phyloP scores from a whole-genome alignment of 2,329 filamentous ascomycete species.

The Huntiella bhutanensis region DNA sequence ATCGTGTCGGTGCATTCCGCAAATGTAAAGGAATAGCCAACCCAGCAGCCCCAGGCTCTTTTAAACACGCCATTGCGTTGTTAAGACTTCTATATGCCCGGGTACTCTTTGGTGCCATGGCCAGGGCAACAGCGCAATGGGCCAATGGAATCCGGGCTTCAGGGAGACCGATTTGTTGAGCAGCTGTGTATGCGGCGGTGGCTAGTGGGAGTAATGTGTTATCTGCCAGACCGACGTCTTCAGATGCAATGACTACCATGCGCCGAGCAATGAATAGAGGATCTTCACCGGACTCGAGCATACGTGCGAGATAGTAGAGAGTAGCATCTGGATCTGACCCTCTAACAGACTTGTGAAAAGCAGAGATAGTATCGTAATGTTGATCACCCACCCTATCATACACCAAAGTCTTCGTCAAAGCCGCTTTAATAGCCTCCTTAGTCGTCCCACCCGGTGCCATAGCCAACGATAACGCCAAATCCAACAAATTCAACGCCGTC shows the following conservation, averaged over 20 bases:
- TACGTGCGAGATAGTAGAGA: slow-evolving; percentile 85
- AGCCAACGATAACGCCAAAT: slow-evolving; percentile 67
- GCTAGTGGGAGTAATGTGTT: slow-evolving; percentile 67
- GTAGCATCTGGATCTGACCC: slow-evolving; percentile 74
- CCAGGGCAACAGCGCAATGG: slow-evolving; percentile 67
- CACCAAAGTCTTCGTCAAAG: slow-evolving; percentile 78
- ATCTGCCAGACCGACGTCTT: slow-evolving; percentile 84
- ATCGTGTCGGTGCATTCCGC: slow-evolving; percentile 72
- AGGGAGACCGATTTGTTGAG: slow-evolving; percentile 86
- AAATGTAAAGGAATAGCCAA: slow-evolving; percentile 74
- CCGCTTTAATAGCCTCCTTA: slow-evolving; percentile 56
- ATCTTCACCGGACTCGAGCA: slow-evolving; percentile 90
- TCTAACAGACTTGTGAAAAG: slow-evolving; percentile 88
- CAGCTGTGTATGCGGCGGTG: slow-evolving; percentile 68
- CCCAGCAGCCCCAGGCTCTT: slow-evolving; percentile 61
- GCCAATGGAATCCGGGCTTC: slow-evolving; percentile 85
- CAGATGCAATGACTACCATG: slow-evolving; percentile 85
- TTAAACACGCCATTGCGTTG: slow-evolving; percentile 51
- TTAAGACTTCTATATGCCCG: slow-evolving; percentile 66
- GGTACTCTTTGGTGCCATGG: slow-evolving; percentile 69
- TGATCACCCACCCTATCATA: slow-evolving; percentile 92
- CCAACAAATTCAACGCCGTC: slow-evolving; percentile 79
- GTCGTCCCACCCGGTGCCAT: slow-evolving; percentile 40
- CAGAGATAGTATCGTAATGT: slow-evolving; percentile 94
- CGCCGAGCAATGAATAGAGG: slow-evolving; percentile 80